Percentiles rank a stretch among this genome's conserved stretches.
Conservation (phyloP, 495 filamentous ascomycete genomes). For the Lindgomyces ingoldianus region DNA sequence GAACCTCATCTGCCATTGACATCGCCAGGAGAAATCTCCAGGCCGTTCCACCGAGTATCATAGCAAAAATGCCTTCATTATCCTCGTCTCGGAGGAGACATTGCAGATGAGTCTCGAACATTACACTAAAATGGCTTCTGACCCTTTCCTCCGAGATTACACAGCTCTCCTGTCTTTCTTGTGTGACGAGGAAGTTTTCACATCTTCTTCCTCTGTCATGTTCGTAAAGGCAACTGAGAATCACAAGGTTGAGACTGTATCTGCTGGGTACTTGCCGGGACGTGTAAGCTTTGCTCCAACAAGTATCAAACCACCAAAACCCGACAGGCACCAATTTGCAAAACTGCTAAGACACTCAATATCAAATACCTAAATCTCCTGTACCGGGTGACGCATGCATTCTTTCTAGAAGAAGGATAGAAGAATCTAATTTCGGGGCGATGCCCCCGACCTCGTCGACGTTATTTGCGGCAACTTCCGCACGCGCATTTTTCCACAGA, state of each 20-base stretch:
- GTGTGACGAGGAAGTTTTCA: background rate
- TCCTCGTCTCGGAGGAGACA: background rate
- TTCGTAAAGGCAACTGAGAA: background rate
- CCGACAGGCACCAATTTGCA: background rate
- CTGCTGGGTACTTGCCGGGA: background rate
- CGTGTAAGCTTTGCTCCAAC: too few species aligned
- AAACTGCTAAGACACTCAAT: background rate
- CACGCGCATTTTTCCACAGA: too few species aligned
- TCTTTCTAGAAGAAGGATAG: background rate
- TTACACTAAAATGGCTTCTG: background rate
- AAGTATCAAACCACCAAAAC: background rate
- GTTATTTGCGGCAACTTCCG: too few species aligned
- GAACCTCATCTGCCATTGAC: background rate
- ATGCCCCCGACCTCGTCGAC: too few species aligned
- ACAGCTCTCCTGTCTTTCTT: background rate
- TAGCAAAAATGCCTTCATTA: background rate
- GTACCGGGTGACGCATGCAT: background rate
- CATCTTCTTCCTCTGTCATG: background rate
- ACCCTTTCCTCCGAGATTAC: background rate
- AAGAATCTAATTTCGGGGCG: background rate
- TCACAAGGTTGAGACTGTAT: background rate
- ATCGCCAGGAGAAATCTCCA: conserved; percentile 10
- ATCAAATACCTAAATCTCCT: background rate
- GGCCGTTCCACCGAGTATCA: conserved; percentile 19
- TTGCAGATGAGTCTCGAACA: background rate